These are phyloP conservation scores for Quercus alba DNA, from an alignment of 306 rosid genomes.

Conservation along the genomic window DNA sequence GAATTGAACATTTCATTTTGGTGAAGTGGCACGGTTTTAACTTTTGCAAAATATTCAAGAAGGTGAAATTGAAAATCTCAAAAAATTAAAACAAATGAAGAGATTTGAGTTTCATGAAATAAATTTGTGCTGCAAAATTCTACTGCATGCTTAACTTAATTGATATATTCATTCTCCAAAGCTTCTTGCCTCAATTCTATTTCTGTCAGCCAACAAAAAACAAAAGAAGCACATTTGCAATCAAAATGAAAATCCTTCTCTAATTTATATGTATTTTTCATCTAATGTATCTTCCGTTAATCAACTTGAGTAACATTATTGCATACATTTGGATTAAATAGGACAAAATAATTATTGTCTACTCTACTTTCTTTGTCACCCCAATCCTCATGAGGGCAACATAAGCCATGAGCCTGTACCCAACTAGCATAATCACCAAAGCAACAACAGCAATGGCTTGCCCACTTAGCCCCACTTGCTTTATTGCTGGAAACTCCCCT, in stretches of 20 bases:
- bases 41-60: too few species aligned
- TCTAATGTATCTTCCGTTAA: background rate
- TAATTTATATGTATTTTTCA: too few species aligned
- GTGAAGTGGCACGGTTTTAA: too few species aligned
- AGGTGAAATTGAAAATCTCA: background rate
- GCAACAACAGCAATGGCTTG: constrained; percentile 27
- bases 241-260: too few species aligned
- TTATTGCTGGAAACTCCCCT: constrained; percentile 50
- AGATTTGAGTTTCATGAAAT: background rate
- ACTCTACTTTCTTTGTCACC: constrained; percentile 29
- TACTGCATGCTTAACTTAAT: too few species aligned
- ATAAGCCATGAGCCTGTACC: constrained; percentile 66
- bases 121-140: background rate
- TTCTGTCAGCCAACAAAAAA: too few species aligned
- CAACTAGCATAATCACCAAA: constrained; percentile 50
- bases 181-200: too few species aligned
- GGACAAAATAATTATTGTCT: background rate
- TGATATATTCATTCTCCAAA: too few species aligned
- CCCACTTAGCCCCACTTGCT: constrained; percentile 38
- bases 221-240: too few species aligned
- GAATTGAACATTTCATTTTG: too few species aligned
- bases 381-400: constrained; percentile 67
- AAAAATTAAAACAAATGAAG: background rate
- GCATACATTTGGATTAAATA: background rate
- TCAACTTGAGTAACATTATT: background rate